Percentiles rank a stretch among this genome's conserved stretches.
phyloP scores from a whole-genome alignment of 345 rosid genomes.

The Gossypium turneri region DNA sequence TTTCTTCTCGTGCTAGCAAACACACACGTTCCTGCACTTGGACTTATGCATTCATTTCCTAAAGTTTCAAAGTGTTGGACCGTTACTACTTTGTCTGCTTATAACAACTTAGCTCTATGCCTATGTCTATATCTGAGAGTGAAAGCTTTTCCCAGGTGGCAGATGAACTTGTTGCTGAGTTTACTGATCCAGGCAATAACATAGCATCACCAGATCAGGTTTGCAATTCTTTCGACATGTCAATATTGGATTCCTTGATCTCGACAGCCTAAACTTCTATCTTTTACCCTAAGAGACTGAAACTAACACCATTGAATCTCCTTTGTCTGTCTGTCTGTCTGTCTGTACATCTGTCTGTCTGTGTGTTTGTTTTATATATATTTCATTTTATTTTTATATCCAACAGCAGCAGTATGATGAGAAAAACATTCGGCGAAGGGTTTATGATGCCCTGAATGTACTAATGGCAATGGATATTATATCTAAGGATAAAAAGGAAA shows the following conservation, averaged over 20 bases:
- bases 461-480: slow-evolving; percentile 99
- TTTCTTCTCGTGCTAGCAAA: neutral
- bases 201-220: slow-evolving; percentile 92
- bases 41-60: neutral
- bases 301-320: neutral
- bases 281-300: slow-evolving; percentile 7
- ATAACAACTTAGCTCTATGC: neutral
- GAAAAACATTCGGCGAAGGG: slow-evolving; percentile 96
- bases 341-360: neutral
- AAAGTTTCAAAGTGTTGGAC: neutral
- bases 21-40: neutral
- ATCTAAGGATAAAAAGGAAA: slow-evolving; percentile 95
- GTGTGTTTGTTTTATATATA: neutral
- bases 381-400: slow-evolving; percentile 6
- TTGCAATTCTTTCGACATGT: slow-evolving; percentile 16
- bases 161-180: slow-evolving; percentile 98
- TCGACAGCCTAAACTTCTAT: neutral
- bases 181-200: slow-evolving; percentile 72
- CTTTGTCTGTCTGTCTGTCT: neutral
- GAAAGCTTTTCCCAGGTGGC: slow-evolving; percentile 73
- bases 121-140: slow-evolving; percentile 29
- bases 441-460: slow-evolving; percentile 96
- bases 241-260: neutral
- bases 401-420: slow-evolving; percentile 95
- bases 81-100: neutral